Percentiles rank a stretch among this genome's conserved stretches.
These are phyloP conservation scores for Spergularia marina DNA, from an alignment of 148 eudicot genomes.

Conservation along the genomic window DNA sequence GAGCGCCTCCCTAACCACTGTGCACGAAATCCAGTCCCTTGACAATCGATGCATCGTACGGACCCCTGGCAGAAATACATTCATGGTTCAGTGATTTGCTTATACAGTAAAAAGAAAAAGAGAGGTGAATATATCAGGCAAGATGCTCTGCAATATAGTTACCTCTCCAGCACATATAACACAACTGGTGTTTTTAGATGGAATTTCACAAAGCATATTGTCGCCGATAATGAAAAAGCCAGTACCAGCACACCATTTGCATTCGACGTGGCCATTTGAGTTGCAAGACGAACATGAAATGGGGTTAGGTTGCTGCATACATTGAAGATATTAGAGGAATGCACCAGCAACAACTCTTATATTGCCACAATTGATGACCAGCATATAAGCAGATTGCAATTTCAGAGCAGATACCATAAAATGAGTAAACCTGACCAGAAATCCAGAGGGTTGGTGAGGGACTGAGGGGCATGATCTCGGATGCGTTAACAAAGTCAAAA, in stretches of 20 bases:
- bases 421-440: background rate
- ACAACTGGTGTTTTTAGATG: constrained; percentile 77
- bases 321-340: constrained; percentile 15
- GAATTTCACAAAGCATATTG: constrained; percentile 96
- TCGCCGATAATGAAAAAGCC: constrained; percentile 94
- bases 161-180: constrained; percentile 93
- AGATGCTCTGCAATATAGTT: constrained; percentile 4
- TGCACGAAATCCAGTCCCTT: constrained; percentile 92
- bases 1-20: constrained; percentile 75
- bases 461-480: too few relatives aligned
- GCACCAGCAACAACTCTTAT: background rate
- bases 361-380: background rate
- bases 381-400: background rate
- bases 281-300: constrained; percentile 72
- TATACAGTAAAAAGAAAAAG: background rate
- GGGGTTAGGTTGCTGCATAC: constrained; percentile 81
- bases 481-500: background rate
- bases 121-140: background rate
- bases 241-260: constrained; percentile 94
- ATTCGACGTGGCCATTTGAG: constrained; percentile 72
- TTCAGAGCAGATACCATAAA: background rate
- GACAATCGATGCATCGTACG: constrained; percentile 59
- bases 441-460: too few relatives aligned
- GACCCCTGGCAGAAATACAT: constrained; percentile 53
- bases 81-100: background rate